Percentiles rank a stretch among this genome's conserved stretches.
Conservation (phyloP, 2,329 filamentous ascomycete species). For the Colletotrichum liaoningense region DNA sequence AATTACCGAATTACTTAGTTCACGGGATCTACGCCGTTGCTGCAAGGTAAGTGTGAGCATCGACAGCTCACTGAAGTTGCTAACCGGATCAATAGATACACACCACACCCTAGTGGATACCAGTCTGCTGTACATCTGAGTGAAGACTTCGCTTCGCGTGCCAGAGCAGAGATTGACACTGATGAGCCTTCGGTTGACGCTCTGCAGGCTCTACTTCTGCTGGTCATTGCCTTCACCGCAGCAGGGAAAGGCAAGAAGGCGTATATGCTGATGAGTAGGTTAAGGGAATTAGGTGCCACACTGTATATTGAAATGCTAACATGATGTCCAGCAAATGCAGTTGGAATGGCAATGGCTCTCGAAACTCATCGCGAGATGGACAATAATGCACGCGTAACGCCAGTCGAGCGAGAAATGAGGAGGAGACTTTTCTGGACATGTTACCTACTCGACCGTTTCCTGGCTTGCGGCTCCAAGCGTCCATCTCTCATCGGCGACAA, state of each 20-base stretch:
- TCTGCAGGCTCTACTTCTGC: constrained; percentile 79
- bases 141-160: constrained; percentile 78
- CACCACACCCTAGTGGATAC: constrained; percentile 74
- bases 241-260: constrained; percentile 85
- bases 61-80: not conserved
- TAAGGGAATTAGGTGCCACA: not conserved
- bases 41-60: constrained; percentile 61
- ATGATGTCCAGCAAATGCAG: constrained; percentile 69
- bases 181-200: constrained; percentile 86
- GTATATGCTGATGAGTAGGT: constrained; percentile 84
- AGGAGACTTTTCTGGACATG: constrained; percentile 90
- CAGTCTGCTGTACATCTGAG: constrained; percentile 75
- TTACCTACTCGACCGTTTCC: constrained; percentile 87
- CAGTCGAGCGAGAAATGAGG: constrained; percentile 79
- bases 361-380: constrained; percentile 84
- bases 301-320: constrained; percentile 8
- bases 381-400: constrained; percentile 68
- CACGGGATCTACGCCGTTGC: constrained; percentile 72
- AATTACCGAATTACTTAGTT: constrained; percentile 67
- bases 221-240: constrained; percentile 81
- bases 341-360: constrained; percentile 85
- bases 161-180: constrained; percentile 77
- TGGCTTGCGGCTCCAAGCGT: constrained; percentile 82
- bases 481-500: constrained; percentile 85
- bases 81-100: constrained; percentile 66